Evolutionary conservation across 352 stramenopile genomes (phyloP).

Genomic region (Phytophthora sp.): DNA sequence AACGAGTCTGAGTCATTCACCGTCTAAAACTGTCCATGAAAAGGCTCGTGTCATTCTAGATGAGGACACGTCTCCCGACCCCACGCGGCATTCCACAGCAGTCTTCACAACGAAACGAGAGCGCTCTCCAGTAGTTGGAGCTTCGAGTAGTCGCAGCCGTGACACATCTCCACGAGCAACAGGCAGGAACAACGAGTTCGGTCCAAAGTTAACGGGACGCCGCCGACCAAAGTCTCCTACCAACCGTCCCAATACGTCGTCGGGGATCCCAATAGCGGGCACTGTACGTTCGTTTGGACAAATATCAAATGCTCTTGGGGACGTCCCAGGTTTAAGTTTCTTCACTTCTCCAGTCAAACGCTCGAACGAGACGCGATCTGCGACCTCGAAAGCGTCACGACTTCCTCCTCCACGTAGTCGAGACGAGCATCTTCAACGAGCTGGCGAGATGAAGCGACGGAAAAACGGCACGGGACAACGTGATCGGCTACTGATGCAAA

Average conservation of each 20-base stretch:
- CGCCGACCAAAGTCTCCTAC: constrained; percentile 44
- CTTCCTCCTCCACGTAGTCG: constrained; percentile 46
- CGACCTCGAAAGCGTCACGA: constrained; percentile 35
- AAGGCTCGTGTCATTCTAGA: constrained; percentile 72
- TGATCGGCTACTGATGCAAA: constrained; percentile 56
- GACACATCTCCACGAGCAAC: constrained; percentile 25
- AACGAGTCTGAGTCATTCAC: constrained; percentile 62
- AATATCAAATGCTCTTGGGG: constrained; percentile 33
- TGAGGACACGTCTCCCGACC: constrained; percentile 39
- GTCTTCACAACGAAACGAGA: constrained; percentile 11
- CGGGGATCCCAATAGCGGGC: constrained; percentile 10
- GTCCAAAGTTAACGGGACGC: constrained; percentile 26
- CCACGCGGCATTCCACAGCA: not conserved
- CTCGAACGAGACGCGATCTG: constrained; percentile 26
- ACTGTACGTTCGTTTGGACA: constrained; percentile 42
- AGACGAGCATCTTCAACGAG: constrained; percentile 45
- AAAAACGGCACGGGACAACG: constrained; percentile 52
- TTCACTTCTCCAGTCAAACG: constrained; percentile 46
- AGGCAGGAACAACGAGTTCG: constrained; percentile 12
- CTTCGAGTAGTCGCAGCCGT: constrained; percentile 12
- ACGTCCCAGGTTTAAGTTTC: constrained; percentile 30
- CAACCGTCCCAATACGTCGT: constrained; percentile 33
- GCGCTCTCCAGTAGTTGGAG: constrained; percentile 7
- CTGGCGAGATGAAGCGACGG: constrained; percentile 37
- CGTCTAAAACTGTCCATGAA: constrained; percentile 65